Evolutionary conservation across 192 early-diverging fungal species (phyloP).

Genomic region (Gonapodya sp.): DNA sequence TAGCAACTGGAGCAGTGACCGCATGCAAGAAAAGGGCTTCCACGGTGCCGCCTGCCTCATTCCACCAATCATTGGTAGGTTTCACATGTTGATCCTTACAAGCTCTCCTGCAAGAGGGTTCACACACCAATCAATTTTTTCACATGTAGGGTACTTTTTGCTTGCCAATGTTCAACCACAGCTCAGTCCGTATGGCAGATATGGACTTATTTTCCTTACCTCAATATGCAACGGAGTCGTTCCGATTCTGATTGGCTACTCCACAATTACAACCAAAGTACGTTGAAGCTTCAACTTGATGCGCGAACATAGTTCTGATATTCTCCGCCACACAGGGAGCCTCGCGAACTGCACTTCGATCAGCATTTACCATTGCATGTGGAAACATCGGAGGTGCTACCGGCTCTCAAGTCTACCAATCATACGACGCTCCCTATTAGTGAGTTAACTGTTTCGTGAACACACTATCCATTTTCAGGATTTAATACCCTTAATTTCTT

Average conservation of each 20-base stretch:
- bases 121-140: too few relatives aligned
- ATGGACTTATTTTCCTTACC: not conserved
- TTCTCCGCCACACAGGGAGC: not conserved
- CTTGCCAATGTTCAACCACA: not conserved
- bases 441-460: too few relatives aligned
- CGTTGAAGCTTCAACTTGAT: too few relatives aligned
- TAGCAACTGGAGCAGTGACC: not conserved
- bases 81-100: too few relatives aligned
- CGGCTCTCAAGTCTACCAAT: conserved; percentile 25
- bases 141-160: too few relatives aligned
- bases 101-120: too few relatives aligned
- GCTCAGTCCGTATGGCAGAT: not conserved
- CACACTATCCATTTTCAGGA: too few relatives aligned
- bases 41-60: conserved; percentile 24
- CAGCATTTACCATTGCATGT: conserved; percentile 15
- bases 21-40: conserved; percentile 23
- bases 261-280: too few relatives aligned
- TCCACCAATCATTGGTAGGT: conserved; percentile 22
- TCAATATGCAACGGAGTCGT: not conserved
- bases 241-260: not conserved
- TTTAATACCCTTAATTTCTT: too few relatives aligned
- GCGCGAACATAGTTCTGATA: too few relatives aligned
- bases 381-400: conserved; percentile 26
- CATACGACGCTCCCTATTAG: not conserved
- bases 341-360: not conserved